Evolutionary conservation across 495 filamentous ascomycete species (phyloP), one percentile per base, ranked within the genome.

Genomic region (Penicillium ochrochloron): DNA sequence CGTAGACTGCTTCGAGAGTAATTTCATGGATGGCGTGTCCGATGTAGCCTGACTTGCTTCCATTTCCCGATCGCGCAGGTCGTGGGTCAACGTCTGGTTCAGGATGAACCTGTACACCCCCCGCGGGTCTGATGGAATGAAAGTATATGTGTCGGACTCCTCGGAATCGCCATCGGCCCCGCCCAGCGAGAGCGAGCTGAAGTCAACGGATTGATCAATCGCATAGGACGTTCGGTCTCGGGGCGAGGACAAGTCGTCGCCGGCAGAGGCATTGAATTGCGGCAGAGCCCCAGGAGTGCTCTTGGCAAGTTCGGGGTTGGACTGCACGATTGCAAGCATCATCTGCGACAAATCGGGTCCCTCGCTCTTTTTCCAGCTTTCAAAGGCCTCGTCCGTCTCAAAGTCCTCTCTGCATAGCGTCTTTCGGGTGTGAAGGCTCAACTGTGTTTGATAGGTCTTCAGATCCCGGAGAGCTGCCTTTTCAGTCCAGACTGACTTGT

Each of bases 381-480:
- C 90, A 75, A 92, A 98, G 8, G 89, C 92, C 56, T 97, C 95
- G 41, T 97, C 93, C 21, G 90, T 75, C 61, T 97, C 91, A 73
- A 99, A 99, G 72, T 98, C 94, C 52, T 92, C 88, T 66, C 84
- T 88, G 55, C 88, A 85, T 54, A 98, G 73, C 0, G 93, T 93
- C 65, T 89, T 90, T 44, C 84, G 85, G 63, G 90, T 91, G 67
- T 94, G 89, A 23, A 92, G 80, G 69, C 89, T 93, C 33, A 99
- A 81, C 65, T 93, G 89, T 69, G 91, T 88, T 73, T 96, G 95
- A 71, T 98, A 99, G 23, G 89, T 81, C 74, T 98, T 99, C 66
- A 97, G 83, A 74, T 99, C 96, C 62, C 89, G 88, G 57, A 99
- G 77, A 9, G 94, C 94, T 34, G 93, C 91, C 73, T 92, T 90